Conservation (phyloP, 2,329 filamentous ascomycete species). For the Venturia effusa region DNA sequence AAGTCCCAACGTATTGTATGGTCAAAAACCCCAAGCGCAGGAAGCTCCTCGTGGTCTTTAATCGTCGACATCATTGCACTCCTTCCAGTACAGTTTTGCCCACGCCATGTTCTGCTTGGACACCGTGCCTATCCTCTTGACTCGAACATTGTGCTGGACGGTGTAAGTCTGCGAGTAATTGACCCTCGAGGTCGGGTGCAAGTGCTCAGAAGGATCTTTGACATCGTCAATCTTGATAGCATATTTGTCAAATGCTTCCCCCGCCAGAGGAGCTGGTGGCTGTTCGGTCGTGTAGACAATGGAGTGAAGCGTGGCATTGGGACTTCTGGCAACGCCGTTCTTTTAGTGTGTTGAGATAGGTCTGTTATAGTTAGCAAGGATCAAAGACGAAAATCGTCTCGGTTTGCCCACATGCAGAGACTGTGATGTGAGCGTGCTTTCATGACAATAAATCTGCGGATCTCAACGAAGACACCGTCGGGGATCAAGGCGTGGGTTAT, state of each 20-base stretch:
- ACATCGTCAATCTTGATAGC: background rate
- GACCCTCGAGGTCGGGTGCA: slow-evolving; percentile 13
- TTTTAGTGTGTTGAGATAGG: background rate
- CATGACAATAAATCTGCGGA: background rate
- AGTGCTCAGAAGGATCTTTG: background rate
- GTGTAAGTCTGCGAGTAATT: slow-evolving; percentile 20
- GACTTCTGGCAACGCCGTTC: background rate
- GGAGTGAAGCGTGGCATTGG: background rate
- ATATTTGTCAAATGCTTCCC: background rate
- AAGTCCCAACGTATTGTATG: too few relatives aligned
- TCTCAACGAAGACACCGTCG: background rate
- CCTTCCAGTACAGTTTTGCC: too few relatives aligned
- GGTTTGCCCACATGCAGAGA: slow-evolving; percentile 1
- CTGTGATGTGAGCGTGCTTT: background rate
- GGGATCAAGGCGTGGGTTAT: too few relatives aligned
- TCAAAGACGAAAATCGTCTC: background rate
- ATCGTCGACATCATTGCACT: too few relatives aligned
- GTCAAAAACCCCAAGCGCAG: too few relatives aligned
- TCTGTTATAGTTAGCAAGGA: too few relatives aligned
- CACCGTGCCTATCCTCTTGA: slow-evolving; percentile 3
- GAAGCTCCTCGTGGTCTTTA: too few relatives aligned
- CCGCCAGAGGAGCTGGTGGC: background rate
- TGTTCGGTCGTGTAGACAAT: background rate
- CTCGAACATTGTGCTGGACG: slow-evolving; percentile 21
- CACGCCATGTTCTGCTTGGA: too few relatives aligned